phyloP scores from a whole-genome alignment of 2,329 filamentous ascomycete genomes.

The Claviceps fusiformis region DNA sequence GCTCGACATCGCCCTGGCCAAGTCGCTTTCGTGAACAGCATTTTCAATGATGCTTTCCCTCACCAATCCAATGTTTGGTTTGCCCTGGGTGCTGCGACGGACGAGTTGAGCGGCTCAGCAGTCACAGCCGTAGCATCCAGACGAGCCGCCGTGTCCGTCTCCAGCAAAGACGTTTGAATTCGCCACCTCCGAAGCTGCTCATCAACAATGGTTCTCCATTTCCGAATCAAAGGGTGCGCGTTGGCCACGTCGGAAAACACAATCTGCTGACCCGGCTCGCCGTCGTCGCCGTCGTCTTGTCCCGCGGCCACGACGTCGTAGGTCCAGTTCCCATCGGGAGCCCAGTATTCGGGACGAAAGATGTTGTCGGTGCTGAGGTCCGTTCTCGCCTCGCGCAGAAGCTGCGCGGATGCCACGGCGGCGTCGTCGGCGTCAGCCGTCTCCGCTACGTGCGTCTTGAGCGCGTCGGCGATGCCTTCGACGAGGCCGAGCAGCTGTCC shows the following conservation, averaged over 20 bases:
- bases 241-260: slow-evolving; percentile 50
- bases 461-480: slow-evolving; percentile 51
- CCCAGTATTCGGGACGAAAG: slow-evolving; percentile 54
- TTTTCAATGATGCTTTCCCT: slow-evolving; percentile 3
- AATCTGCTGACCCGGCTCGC: slow-evolving; percentile 24
- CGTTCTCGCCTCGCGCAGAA: slow-evolving; percentile 36
- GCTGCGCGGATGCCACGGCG: slow-evolving; percentile 9
- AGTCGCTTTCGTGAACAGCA: too few relatives aligned
- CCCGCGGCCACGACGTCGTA: slow-evolving; percentile 33
- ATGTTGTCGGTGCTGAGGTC: slow-evolving; percentile 50
- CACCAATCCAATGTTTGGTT: slow-evolving; percentile 27
- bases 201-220: slow-evolving; percentile 37
- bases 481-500: slow-evolving; percentile 66
- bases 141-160: slow-evolving; percentile 18
- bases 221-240: slow-evolving; percentile 52
- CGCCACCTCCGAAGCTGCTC: slow-evolving; percentile 20
- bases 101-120: slow-evolving; percentile 15
- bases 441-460: slow-evolving; percentile 17
- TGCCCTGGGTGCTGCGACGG: slow-evolving; percentile 11
- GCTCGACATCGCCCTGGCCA: too few relatives aligned
- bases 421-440: slow-evolving; percentile 4
- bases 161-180: slow-evolving; percentile 20
- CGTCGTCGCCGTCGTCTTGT: slow-evolving; percentile 8
- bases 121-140: slow-evolving; percentile 11
- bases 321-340: slow-evolving; percentile 56